Evolutionary conservation across 345 rosid genomes (phyloP).

Genomic region (Crucihimalaya himalaica): DNA sequence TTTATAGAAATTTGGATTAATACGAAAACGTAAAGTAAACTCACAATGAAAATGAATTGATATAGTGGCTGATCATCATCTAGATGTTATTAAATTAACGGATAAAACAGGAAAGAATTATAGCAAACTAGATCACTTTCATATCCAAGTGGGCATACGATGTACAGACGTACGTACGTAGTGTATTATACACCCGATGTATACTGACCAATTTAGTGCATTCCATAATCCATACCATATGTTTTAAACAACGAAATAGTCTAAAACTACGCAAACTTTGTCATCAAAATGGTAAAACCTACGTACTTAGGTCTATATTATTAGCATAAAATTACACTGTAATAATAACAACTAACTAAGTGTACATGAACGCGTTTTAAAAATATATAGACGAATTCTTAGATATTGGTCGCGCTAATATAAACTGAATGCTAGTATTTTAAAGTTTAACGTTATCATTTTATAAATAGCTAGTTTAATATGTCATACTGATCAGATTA

Average conservation of each 20-base stretch:
- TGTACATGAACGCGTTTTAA: too few species aligned
- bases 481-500: slow-evolving; percentile 11
- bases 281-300: neutral
- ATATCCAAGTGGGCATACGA: neutral
- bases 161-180: too few species aligned
- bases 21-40: neutral
- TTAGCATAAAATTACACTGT: neutral
- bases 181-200: neutral
- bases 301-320: neutral
- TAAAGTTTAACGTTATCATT: neutral
- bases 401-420: neutral
- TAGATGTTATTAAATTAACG: neutral
- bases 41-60: neutral
- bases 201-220: neutral
- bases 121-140: neutral
- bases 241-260: neutral
- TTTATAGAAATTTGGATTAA: neutral
- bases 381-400: neutral
- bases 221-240: too few species aligned
- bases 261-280: neutral
- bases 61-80: neutral
- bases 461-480: neutral
- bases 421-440: neutral
- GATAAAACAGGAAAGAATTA: neutral
- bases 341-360: neutral